These are phyloP conservation scores for Melaleuca alternifolia DNA, from an alignment of 345 rosid species.

Conservation along the genomic window DNA sequence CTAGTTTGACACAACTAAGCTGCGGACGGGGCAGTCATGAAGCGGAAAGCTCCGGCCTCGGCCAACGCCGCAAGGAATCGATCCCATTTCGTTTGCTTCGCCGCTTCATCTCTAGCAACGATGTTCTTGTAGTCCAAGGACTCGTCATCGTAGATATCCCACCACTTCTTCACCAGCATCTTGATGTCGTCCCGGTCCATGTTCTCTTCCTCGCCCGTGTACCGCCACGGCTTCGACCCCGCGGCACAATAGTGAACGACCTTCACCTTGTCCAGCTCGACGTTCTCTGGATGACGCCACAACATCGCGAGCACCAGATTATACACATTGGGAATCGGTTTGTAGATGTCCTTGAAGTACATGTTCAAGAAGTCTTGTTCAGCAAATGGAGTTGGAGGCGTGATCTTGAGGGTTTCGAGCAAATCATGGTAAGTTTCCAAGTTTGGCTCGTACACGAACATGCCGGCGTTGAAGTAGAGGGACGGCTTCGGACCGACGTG, in stretches of 20 bases:
- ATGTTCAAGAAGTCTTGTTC: constrained; percentile 44
- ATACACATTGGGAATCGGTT: constrained; percentile 18
- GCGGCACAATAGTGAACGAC: constrained; percentile 39
- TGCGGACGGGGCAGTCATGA: constrained; percentile 22
- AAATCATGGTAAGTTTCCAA: constrained; percentile 14
- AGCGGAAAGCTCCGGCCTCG: constrained; percentile 19
- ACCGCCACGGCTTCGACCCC: constrained; percentile 46
- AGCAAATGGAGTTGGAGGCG: constrained; percentile 33
- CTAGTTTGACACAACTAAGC: constrained; percentile 4
- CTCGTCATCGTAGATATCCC: constrained; percentile 32
- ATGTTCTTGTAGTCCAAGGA: constrained; percentile 21
- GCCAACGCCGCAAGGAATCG: constrained; percentile 17
- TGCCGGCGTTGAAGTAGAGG: constrained; percentile 41
- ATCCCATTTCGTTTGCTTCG: not conserved
- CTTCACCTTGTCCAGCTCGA: constrained; percentile 15
- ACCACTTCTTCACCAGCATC: constrained; percentile 28
- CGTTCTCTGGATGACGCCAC: constrained; percentile 39
- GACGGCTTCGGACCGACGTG: constrained; percentile 13
- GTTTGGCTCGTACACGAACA: constrained; percentile 30
- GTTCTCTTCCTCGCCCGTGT: constrained; percentile 32
- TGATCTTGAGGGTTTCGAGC: constrained; percentile 12
- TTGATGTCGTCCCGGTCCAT: constrained; percentile 38
- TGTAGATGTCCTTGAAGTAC: constrained; percentile 30
- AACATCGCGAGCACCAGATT: constrained; percentile 36
- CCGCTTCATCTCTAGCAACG: not conserved